Evolutionary conservation across 1,284 basidiomycete genomes (phyloP).

Genomic region (Golubevia sp.): DNA sequence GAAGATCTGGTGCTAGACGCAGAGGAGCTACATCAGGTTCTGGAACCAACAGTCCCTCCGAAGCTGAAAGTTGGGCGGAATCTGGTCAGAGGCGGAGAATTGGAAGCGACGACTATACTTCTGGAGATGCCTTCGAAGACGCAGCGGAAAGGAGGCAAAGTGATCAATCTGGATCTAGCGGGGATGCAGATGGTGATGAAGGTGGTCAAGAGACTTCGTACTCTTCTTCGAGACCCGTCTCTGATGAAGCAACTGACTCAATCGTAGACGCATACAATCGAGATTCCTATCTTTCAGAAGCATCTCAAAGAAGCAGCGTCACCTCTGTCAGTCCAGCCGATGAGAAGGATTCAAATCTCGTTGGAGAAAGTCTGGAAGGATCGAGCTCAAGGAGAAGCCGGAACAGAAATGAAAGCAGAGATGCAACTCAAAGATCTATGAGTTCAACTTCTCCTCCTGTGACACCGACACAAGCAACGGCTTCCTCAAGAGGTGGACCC

Average conservation of each 20-base stretch:
- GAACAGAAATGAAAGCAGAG: neutral
- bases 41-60: neutral
- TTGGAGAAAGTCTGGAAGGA: neutral
- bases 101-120: slow-evolving; percentile 12
- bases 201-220: neutral
- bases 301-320: slow-evolving; percentile 37
- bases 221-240: slow-evolving; percentile 19
- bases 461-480: slow-evolving; percentile 32
- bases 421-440: neutral
- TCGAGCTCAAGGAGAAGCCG: neutral
- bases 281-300: slow-evolving; percentile 42
- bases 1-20: slow-evolving; percentile 5
- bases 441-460: neutral
- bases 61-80: slow-evolving; percentile 3
- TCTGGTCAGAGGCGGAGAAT: slow-evolving; percentile 4
- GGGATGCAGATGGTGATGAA: slow-evolving; percentile 16
- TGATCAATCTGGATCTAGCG: slow-evolving; percentile 26
- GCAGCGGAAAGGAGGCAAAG: slow-evolving; percentile 24
- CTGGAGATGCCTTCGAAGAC: slow-evolving; percentile 12
- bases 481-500: neutral
- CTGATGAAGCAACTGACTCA: slow-evolving; percentile 41
- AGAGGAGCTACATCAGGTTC: slow-evolving; percentile 2
- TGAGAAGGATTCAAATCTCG: neutral
- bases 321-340: slow-evolving; percentile 24
- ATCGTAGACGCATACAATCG: slow-evolving; percentile 43